Evolutionary conservation across 164 flowering plant genomes (phyloP).

Genomic region (Aristolochia contorta): DNA sequence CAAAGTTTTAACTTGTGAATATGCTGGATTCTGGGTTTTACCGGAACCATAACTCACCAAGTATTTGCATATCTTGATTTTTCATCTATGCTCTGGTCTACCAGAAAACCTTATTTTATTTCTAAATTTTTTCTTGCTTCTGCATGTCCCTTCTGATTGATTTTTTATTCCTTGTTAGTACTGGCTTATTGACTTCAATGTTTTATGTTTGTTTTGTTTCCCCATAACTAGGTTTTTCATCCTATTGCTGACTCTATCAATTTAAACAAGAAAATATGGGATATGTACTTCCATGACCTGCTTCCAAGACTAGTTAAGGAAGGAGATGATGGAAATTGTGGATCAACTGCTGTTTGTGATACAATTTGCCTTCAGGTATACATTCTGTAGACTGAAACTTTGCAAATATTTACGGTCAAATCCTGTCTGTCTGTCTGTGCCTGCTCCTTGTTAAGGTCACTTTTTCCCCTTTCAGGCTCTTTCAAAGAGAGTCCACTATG

Average conservation of each 20-base stretch:
- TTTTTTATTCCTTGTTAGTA: no score
- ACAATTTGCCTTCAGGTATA: constrained; percentile 88
- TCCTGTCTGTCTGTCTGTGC: neutral
- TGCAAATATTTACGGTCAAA: neutral
- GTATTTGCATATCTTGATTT: no score
- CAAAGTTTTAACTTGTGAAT: no score
- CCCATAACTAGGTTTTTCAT: constrained; percentile 63
- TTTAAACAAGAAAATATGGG: constrained; percentile 71
- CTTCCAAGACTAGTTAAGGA: constrained; percentile 74
- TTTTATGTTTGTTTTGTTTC: constrained; percentile 3
- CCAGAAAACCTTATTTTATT: no score
- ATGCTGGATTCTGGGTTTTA: no score
- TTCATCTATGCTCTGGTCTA: no score
- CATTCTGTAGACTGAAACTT: neutral
- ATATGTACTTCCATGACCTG: constrained; percentile 67
- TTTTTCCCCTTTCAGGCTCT: constrained; percentile 41
- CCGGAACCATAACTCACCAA: no score
- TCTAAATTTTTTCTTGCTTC: no score
- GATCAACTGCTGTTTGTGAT: constrained; percentile 88
- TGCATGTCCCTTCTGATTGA: no score
- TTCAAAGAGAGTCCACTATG: constrained; percentile 92
- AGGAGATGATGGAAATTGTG: constrained; percentile 91
- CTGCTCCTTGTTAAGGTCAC: neutral
- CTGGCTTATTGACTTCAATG: no score
- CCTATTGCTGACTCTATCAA: constrained; percentile 70